These are phyloP conservation scores for Candida glaebosa DNA, from an alignment of 805 yeast genomes.

Conservation along the genomic window DNA sequence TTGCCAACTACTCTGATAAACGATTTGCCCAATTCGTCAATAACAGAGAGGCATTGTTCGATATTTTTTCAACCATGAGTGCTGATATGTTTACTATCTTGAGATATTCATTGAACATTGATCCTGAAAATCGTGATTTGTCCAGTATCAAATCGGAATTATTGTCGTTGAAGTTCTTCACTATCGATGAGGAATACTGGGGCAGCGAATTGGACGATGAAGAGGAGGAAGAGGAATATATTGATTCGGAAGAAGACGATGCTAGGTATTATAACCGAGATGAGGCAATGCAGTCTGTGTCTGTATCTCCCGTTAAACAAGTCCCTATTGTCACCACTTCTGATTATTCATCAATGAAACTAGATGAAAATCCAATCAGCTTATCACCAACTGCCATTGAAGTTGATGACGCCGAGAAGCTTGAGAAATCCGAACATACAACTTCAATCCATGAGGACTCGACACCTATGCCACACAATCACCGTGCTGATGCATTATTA, in stretches of 20 bases:
- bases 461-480: conserved; percentile 30
- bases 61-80: conserved; percentile 86
- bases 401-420: conserved; percentile 1
- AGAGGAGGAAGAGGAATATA: conserved; percentile 20
- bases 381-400: conserved; percentile 4
- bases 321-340: conserved; percentile 6
- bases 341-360: conserved; percentile 3
- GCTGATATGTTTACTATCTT: conserved; percentile 83
- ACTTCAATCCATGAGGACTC: not conserved
- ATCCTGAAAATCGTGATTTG: conserved; percentile 81
- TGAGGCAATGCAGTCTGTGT: conserved; percentile 3
- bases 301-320: conserved; percentile 13
- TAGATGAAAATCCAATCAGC: not conserved
- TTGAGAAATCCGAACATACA: not conserved
- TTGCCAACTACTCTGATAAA: conserved; percentile 77
- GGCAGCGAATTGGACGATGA: conserved; percentile 51
- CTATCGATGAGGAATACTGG: conserved; percentile 69
- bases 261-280: conserved; percentile 13
- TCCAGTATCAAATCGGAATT: conserved; percentile 58
- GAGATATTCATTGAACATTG: conserved; percentile 73
- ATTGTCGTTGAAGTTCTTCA: conserved; percentile 58
- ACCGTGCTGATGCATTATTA: conserved; percentile 41
- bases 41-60: conserved; percentile 85
- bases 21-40: conserved; percentile 81
- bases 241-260: conserved; percentile 20